Evolutionary conservation across 2,329 filamentous ascomycete genomes (phyloP), one percentile per base, ranked within the genome.

Genomic region (Epichloe sp.): DNA sequence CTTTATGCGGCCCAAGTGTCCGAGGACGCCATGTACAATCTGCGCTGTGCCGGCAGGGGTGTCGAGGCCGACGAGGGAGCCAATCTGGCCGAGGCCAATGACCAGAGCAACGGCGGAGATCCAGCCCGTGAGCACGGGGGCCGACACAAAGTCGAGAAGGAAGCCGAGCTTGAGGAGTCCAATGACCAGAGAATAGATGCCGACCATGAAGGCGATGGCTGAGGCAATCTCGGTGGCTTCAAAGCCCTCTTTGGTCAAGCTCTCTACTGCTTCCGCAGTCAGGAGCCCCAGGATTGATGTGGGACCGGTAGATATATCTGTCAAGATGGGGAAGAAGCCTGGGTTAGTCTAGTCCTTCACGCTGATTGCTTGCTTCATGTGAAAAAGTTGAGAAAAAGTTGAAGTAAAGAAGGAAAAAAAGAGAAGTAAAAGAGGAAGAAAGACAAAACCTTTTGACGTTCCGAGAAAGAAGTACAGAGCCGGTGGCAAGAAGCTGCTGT

Each of bases 51-150:
- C 74, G 26, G 71, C 70, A 3, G 74, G 71, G 1, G 78, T 71
- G 26, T 70, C 67, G 10, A 79, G 71, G 10, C 80, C 80, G 2
- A 84, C 73, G 0, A 84, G 72, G 1, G 76, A 77, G 3, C 72
- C 77, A 51, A 85, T 73, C 60, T 85, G 81, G n/a, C 78, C 79
- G 47, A 83, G 74, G 21, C 78, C 75, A 59, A 85, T 84, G 34
- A 79, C 80, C 46, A 85, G 76, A 23, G 79, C 81, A 1, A 81
- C 80, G 2, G 80, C 80, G 0, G 79, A 81, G 57, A 85, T 82
- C 65, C 83, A 84, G 4, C 81, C 81, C 6, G 72, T 79, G 0
- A 85, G 70, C 1, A 84, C 78, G 0, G 80, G 80, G 1, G 80
- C 71, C 0, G 80, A 83, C 56, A 85, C 78, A 57, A 82, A 84